Base-by-base conservation (phyloP, 495 filamentous ascomycete species). In the Penicillium bovifimosum region DNA sequence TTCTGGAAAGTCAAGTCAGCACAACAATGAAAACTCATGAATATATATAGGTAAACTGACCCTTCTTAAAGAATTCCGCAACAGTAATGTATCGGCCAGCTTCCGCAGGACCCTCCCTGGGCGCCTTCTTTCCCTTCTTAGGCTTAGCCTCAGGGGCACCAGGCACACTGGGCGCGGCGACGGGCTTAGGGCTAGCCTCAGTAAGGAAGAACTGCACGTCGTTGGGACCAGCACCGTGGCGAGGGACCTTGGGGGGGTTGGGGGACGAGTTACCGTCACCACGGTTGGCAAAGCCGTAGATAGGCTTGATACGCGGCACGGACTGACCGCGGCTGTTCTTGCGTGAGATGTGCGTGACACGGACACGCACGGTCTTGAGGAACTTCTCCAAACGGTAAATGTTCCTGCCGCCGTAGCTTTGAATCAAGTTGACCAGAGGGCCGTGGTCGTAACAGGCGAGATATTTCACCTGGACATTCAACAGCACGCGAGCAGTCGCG, bases 401-500 rank as follows among this genome's bases (percentile, higher is more conserved):
- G 27, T 63, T 62, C 4, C 38, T 48, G 2, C 3, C 27, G 13
- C 40, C 16, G n/a, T 50, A 73, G 9, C 51, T 56, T 5, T 14
- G 14, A 10, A 77, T 68, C 18, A 69, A 45, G 5, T 50, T 41
- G 6, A 11, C 29, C 39, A 77, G 46, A n/a, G 58, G 59, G 3
- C 68, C 70, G 35, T 58, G 52, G 38, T 73, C 44, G 56, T 74
- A 76, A 44, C 65, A 69, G 3, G 73, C 75, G 4, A 64, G 28
- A 49, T 77, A 71, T 40, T 75, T 76, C 35, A 77, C 72, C 46
- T 77, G 73, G 3, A 80, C 76, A 47, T 89, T 87, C 4, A 87
- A 64, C 1, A 88, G 68, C 9, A 86, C 57, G 6, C 85, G 76
- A 3, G 80, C 77, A 3, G 86, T 87, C 8, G 81, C 83, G 0